Conservation (phyloP, 202 grass and related monocot genomes). For the Zoysia matrella region DNA sequence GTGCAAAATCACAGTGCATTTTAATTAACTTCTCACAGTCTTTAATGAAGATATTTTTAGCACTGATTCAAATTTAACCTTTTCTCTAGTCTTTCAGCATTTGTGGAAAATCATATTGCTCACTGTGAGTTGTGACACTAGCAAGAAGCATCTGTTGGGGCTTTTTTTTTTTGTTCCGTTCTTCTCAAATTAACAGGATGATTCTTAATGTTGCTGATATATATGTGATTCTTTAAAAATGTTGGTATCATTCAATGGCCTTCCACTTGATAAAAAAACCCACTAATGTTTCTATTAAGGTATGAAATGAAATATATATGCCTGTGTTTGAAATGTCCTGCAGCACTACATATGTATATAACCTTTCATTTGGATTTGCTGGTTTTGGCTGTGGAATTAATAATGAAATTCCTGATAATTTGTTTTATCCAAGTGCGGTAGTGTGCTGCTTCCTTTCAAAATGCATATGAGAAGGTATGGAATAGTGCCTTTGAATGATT, state of each 20-base stretch:
- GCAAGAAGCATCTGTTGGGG: conserved; percentile 10
- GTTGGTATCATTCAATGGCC: background rate
- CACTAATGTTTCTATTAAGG: background rate
- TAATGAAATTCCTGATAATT: background rate
- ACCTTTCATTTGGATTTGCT: background rate
- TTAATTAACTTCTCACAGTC: background rate
- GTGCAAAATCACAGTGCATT: background rate
- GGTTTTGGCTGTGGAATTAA: background rate
- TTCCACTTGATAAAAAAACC: background rate
- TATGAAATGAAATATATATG: background rate
- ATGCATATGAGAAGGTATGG: background rate
- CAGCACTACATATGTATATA: no score
- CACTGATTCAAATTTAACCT: background rate
- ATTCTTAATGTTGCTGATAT: background rate
- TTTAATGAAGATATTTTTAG: background rate
- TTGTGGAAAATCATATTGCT: conserved; percentile 8
- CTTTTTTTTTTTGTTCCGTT: background rate
- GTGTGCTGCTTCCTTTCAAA: background rate
- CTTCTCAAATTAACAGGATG: background rate
- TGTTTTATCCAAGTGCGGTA: background rate
- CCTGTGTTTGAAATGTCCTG: background rate
- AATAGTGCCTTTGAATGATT: background rate
- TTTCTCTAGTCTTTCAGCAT: background rate
- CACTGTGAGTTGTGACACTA: background rate
- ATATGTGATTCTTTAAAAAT: conserved; percentile 5